Percentiles rank a stretch among this genome's conserved stretches.
Evolutionary conservation across 129 eudicot genomes (phyloP).

Genomic region (Helichrysum umbraculigerum): DNA sequence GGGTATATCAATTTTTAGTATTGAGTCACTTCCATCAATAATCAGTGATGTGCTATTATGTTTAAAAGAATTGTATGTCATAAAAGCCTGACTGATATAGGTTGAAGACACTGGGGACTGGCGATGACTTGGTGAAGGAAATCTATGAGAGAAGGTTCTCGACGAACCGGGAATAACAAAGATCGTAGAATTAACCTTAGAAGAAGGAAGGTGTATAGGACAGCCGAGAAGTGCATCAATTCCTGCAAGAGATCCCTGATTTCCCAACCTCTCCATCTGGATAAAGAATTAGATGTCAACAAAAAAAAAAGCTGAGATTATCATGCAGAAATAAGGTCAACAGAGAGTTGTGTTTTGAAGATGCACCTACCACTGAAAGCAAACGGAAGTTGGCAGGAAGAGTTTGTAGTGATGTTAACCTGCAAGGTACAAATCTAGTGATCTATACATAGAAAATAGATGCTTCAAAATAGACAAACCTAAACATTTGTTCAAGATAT

Average conservation of each 20-base stretch:
- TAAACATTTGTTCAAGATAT: not conserved
- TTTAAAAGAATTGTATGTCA: too few species aligned
- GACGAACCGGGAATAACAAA: too few species aligned
- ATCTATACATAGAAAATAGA: conserved; percentile 10
- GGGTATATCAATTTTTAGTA: too few species aligned
- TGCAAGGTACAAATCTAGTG: conserved; percentile 34
- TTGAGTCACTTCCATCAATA: too few species aligned
- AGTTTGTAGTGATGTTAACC: conserved; percentile 61
- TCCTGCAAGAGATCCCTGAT: conserved; percentile 83
- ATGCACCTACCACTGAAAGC: conserved; percentile 59
- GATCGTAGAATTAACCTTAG: conserved; percentile 50
- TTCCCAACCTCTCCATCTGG: conserved; percentile 72
- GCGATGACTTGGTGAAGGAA: too few species aligned
- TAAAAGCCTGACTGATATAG: too few species aligned
- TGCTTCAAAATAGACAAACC: conserved; percentile 2
- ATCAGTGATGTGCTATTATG: not conserved
- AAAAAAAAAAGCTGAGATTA: conserved; percentile 5
- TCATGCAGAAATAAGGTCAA: conserved; percentile 13
- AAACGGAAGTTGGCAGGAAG: conserved; percentile 76
- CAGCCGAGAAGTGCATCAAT: conserved; percentile 89
- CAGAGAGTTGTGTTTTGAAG: not conserved
- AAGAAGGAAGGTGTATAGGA: conserved; percentile 84
- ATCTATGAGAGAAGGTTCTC: too few species aligned
- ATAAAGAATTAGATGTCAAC: conserved; percentile 24
- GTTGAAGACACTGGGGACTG: not conserved